These are phyloP conservation scores for Auricularia sp. DNA, from an alignment of 768 basidiomycete genomes.

Conservation along the genomic window DNA sequence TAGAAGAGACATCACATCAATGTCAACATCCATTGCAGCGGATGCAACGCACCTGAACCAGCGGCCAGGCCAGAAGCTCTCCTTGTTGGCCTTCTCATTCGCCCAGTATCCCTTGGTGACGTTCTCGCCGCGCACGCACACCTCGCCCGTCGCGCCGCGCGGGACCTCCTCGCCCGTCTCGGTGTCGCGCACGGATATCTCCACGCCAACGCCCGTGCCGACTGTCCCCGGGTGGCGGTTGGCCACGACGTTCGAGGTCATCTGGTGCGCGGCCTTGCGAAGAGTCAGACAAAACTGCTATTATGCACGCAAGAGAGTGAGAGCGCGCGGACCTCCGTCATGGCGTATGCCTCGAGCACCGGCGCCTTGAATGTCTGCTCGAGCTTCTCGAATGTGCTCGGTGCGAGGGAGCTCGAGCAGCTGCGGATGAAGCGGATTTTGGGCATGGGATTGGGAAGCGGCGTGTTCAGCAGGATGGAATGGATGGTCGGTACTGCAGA, in stretches of 20 bases:
- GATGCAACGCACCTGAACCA: slow-evolving; percentile 28
- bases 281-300: slow-evolving; percentile 20
- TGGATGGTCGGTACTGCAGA: slow-evolving; percentile 29
- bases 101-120: slow-evolving; percentile 43
- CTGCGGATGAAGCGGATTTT: slow-evolving; percentile 25
- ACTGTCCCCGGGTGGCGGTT: slow-evolving; percentile 22
- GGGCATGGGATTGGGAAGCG: slow-evolving; percentile 20
- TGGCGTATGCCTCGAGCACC: slow-evolving; percentile 51
- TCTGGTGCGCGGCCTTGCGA: slow-evolving; percentile 27
- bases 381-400: slow-evolving; percentile 39
- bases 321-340: slow-evolving; percentile 42
- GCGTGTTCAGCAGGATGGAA: slow-evolving; percentile 21
- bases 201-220: slow-evolving; percentile 21
- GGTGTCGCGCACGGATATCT: slow-evolving; percentile 19
- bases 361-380: slow-evolving; percentile 40
- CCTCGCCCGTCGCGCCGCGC: slow-evolving; percentile 36
- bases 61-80: slow-evolving; percentile 37
- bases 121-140: slow-evolving; percentile 45
- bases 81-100: slow-evolving; percentile 34
- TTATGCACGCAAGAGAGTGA: slow-evolving; percentile 26
- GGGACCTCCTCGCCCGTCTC: slow-evolving; percentile 23
- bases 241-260: slow-evolving; percentile 14
- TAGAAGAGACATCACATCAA: neutral
- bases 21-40: neutral
- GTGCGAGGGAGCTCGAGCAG: slow-evolving; percentile 41